Evolutionary conservation across 768 basidiomycete species (phyloP).

Genomic region (Gyrodon lividus): DNA sequence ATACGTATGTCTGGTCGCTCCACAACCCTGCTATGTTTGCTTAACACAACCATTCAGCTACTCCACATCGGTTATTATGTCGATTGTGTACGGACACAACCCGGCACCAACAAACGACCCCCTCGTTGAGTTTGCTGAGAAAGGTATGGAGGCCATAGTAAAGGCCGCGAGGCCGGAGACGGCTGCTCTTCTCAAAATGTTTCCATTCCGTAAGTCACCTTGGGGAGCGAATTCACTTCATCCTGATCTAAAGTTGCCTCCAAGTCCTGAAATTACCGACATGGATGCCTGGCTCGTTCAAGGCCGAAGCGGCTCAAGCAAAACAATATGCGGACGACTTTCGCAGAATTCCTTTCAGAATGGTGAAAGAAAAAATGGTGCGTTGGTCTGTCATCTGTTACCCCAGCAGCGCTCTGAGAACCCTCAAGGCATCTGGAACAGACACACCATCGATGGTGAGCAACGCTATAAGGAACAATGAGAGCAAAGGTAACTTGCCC

Average conservation of each 20-base stretch:
- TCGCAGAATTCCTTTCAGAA: slow-evolving; percentile 18
- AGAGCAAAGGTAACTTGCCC: slow-evolving; percentile 14
- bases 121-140: slow-evolving; percentile 18
- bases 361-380: slow-evolving; percentile 25
- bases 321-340: slow-evolving; percentile 18
- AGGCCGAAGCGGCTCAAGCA: slow-evolving; percentile 17
- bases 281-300: slow-evolving; percentile 27
- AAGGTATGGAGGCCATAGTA: slow-evolving; percentile 14
- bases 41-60: slow-evolving; percentile 16
- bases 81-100: slow-evolving; percentile 28
- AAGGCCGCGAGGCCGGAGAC: slow-evolving; percentile 18
- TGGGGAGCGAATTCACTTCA: background rate
- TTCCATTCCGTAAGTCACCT: slow-evolving; percentile 27
- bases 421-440: slow-evolving; percentile 15
- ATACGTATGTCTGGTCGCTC: slow-evolving; percentile 18
- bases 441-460: slow-evolving; percentile 21
- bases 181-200: slow-evolving; percentile 20
- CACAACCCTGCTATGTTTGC: background rate
- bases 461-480: slow-evolving; percentile 18
- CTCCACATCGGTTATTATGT: slow-evolving; percentile 26
- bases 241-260: background rate
- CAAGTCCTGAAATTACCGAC: slow-evolving; percentile 24
- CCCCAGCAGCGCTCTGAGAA: background rate
- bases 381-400: background rate
- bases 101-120: slow-evolving; percentile 19